Percentiles rank a stretch among this genome's conserved stretches.
These are phyloP conservation scores for Cichorium intybus DNA, from an alignment of 140 eudicot species.

Conservation along the genomic window DNA sequence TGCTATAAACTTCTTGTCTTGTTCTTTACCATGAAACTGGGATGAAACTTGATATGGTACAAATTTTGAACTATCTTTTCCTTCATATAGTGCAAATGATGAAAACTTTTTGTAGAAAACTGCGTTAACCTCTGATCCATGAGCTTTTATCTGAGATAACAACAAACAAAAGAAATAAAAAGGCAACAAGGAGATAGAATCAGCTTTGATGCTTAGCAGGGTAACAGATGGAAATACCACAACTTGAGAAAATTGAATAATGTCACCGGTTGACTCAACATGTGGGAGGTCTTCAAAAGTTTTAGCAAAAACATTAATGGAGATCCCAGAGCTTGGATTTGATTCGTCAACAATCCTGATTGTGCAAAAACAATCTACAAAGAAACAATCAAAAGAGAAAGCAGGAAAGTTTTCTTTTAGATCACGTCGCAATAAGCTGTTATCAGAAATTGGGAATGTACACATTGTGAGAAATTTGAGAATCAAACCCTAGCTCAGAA, in stretches of 20 bases:
- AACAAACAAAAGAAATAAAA: not conserved
- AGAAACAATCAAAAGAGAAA: not conserved
- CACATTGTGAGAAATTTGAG: not conserved
- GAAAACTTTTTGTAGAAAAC: slow-evolving; percentile 66
- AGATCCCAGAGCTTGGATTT: slow-evolving; percentile 46
- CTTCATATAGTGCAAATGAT: slow-evolving; percentile 79
- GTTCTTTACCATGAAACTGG: slow-evolving; percentile 46
- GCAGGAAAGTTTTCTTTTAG: not conserved
- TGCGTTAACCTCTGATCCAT: slow-evolving; percentile 56
- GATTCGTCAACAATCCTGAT: slow-evolving; percentile 69
- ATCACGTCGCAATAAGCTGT: slow-evolving; percentile 9
- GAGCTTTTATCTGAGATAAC: slow-evolving; percentile 66
- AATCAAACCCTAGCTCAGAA: slow-evolving; percentile 34
- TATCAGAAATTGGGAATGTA: not conserved
- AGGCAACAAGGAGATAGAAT: not conserved
- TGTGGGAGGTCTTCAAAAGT: slow-evolving; percentile 69
- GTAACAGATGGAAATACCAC: slow-evolving; percentile 44
- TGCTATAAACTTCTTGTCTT: slow-evolving; percentile 51
- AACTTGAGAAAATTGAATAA: slow-evolving; percentile 64
- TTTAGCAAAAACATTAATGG: slow-evolving; percentile 66
- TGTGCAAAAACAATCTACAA: slow-evolving; percentile 68
- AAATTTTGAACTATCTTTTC: slow-evolving; percentile 41
- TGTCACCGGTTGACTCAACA: slow-evolving; percentile 65
- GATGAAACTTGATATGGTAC: slow-evolving; percentile 74
- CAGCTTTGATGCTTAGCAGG: not conserved